Evolutionary conservation across 2,329 filamentous ascomycete genomes (phyloP), one percentile per base, ranked within the genome.

Genomic region (Didymella lethalis): DNA sequence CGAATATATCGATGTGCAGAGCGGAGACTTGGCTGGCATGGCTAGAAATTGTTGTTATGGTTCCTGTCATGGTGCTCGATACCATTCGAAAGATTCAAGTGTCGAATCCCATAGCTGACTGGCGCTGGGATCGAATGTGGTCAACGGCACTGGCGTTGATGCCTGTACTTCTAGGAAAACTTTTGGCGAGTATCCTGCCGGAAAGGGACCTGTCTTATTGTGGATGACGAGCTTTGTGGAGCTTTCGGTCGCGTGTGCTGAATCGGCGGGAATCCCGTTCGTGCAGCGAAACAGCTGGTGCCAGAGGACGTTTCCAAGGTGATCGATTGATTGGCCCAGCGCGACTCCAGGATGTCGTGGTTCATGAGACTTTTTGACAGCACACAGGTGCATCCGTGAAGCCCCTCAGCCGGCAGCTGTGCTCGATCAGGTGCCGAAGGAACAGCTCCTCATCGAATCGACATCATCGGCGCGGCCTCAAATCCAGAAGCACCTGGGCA

Each of bases 401-500:
- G 25, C 20, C 16, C 26, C 18, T n/a, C 40, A 40, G 45, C 49
- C 29, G 46, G 26, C 25, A 48, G 26, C 49, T 49, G 31, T 40
- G 36, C 40, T 18, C 56, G 34, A 58, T 46, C 55, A 45, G 31
- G 44, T 45, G 47, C 45, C 49, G 55, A 47, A 45, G 49, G 25
- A 28, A 29, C 36, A 26, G 38, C 38, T 36, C 31, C 38, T 53
- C 26, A 12, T 40, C 20, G 31, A 54, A 59, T 46, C 49, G 46
- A 49, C 55, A 58, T 53, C 49, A 45, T 53, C 55, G 49, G 44
- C 55, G 55, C 49, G 56, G 32, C 45, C 49, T 54, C 26, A 49
- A 26, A 25, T 59, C 56, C 49, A 59, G 56, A 59, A 45, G 56
- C 56, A 59, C 56, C 56, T 59, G 56, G 45, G 51, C 57, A 59